Evolutionary conservation across 192 early-diverging fungal species (phyloP).

Genomic region (Gryganskiella cystojenkinii): DNA sequence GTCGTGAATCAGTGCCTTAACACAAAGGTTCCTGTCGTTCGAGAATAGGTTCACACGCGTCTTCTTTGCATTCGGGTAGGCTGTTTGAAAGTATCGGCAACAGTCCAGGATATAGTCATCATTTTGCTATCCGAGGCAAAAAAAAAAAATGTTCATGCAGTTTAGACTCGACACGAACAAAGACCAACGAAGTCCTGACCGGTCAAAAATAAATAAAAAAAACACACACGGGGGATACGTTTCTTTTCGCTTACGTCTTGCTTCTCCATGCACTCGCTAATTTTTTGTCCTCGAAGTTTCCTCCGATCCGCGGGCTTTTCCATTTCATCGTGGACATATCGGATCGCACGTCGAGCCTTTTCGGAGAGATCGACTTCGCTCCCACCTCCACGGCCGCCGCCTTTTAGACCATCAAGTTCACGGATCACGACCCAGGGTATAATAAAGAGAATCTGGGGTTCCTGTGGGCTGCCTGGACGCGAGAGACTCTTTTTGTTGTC

Average conservation of each 20-base stretch:
- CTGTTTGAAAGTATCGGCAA: constrained; percentile 56
- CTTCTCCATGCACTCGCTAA: constrained; percentile 54
- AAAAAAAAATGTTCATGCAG: background rate
- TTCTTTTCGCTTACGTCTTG: background rate
- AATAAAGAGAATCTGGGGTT: constrained; percentile 50
- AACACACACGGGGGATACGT: background rate
- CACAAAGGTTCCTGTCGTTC: constrained; percentile 66
- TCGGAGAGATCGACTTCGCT: constrained; percentile 31
- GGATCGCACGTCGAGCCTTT: constrained; percentile 60
- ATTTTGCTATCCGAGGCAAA: constrained; percentile 30
- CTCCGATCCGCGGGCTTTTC: constrained; percentile 14
- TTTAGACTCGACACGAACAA: no score
- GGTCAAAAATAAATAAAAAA: no score
- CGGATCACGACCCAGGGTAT: constrained; percentile 69
- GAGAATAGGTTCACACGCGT: constrained; percentile 58
- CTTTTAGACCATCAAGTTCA: constrained; percentile 68
- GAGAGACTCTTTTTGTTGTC: background rate
- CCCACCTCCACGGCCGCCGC: constrained; percentile 7
- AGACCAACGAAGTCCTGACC: no score
- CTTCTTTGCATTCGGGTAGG: constrained; percentile 29
- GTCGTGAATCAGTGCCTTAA: constrained; percentile 68
- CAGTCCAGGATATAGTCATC: constrained; percentile 71
- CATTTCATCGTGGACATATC: constrained; percentile 59
- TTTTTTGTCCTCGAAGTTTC: constrained; percentile 61
- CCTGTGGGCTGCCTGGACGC: constrained; percentile 1